Evolutionary conservation across 441 rosid genomes (phyloP).

Genomic region (Syzygium syzygioides): DNA sequence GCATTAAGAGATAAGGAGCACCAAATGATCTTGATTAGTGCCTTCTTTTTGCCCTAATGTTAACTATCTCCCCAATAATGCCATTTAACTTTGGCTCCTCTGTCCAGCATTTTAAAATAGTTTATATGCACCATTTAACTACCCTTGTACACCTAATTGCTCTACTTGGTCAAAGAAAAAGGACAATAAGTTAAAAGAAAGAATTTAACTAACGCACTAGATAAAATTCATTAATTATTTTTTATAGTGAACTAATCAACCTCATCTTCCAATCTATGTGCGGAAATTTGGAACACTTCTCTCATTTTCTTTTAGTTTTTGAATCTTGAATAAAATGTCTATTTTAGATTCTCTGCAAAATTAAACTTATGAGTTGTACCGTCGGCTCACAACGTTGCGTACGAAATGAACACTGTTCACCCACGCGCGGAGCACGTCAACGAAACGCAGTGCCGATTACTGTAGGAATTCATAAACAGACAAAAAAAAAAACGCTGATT

Average conservation of each 20-base stretch:
- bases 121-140: no score
- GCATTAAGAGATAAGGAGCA: background rate
- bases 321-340: background rate
- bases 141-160: no score
- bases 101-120: background rate
- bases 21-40: background rate
- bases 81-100: background rate
- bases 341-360: background rate
- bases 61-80: background rate
- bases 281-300: no score
- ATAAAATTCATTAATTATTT: background rate
- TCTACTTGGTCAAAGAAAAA: background rate
- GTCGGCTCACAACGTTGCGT: background rate
- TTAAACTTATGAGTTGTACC: background rate
- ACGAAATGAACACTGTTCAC: background rate
- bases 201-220: background rate
- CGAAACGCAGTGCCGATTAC: rapidly evolving
- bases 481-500: no score
- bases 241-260: background rate
- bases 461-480: background rate
- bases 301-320: background rate
- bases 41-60: background rate
- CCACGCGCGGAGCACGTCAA: no score
- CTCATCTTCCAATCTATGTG: background rate
- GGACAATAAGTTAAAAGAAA: background rate